These are phyloP conservation scores for Pseudocercospora eumusae DNA, from an alignment of 2,329 filamentous ascomycete species.

Conservation along the genomic window DNA sequence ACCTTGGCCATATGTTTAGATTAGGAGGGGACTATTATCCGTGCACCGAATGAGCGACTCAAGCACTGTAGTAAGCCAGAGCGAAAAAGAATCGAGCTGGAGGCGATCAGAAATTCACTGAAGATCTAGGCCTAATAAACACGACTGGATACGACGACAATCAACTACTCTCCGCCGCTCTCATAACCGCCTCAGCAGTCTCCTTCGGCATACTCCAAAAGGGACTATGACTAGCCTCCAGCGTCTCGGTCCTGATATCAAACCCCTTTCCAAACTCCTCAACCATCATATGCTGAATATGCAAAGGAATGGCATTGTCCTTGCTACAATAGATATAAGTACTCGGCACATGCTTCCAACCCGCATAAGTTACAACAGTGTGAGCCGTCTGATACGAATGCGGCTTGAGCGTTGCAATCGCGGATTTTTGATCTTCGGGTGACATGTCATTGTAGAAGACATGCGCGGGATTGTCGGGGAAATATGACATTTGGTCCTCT, in stretches of 20 bases:
- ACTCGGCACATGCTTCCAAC: constrained; percentile 44
- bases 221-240: constrained; percentile 33
- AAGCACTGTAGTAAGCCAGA: too few species aligned
- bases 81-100: too few species aligned
- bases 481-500: constrained; percentile 16
- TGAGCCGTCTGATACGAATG: constrained; percentile 20
- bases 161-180: constrained; percentile 23
- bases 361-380: constrained; percentile 35
- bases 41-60: too few species aligned
- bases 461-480: constrained; percentile 11
- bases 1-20: too few species aligned
- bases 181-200: constrained; percentile 27
- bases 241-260: constrained; percentile 27
- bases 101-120: too few species aligned
- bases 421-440: constrained; percentile 10
- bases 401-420: constrained; percentile 14
- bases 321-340: constrained; percentile 46
- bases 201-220: constrained; percentile 32
- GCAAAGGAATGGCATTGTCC: constrained; percentile 44
- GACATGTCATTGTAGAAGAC: constrained; percentile 28
- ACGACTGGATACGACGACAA: background rate
- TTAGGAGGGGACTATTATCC: too few species aligned
- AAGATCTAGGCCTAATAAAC: background rate
- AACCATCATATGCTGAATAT: constrained; percentile 44
- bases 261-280: constrained; percentile 23